Conservation (phyloP, 306 rosid genomes). For the Vicia sativa region DNA sequence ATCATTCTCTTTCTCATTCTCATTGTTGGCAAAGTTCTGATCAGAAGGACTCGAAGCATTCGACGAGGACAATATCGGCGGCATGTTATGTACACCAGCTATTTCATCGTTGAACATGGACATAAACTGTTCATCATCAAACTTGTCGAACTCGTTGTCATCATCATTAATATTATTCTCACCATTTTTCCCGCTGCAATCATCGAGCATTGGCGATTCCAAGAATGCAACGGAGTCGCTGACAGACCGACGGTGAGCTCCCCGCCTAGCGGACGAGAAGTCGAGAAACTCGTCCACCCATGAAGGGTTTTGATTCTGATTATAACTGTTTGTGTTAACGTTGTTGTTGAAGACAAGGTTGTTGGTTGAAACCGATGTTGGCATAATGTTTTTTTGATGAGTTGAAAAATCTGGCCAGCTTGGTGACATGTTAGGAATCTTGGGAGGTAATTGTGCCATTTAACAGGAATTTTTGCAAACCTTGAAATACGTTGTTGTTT, state of each 20-base stretch:
- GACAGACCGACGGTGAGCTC: slow-evolving; percentile 78
- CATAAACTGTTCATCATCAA: slow-evolving; percentile 91
- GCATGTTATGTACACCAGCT: slow-evolving; percentile 41
- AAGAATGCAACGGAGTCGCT: slow-evolving; percentile 81
- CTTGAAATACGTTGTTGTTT: slow-evolving; percentile 22
- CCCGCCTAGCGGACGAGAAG: slow-evolving; percentile 79
- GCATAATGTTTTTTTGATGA: slow-evolving; percentile 29
- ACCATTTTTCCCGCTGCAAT: slow-evolving; percentile 37
- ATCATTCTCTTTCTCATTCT: slow-evolving; percentile 40
- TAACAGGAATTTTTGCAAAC: slow-evolving; percentile 15
- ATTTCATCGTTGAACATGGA: slow-evolving; percentile 83
- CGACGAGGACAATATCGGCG: slow-evolving; percentile 64
- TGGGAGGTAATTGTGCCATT: slow-evolving; percentile 97
- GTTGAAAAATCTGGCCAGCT: slow-evolving; percentile 69
- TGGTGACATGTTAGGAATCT: slow-evolving; percentile 73
- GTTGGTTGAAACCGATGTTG: neutral
- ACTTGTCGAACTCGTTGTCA: slow-evolving; percentile 63
- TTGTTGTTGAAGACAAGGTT: slow-evolving; percentile 1
- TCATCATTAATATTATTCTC: neutral
- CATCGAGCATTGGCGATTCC: slow-evolving; percentile 66
- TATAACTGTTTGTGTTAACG: neutral
- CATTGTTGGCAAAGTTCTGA: slow-evolving; percentile 69
- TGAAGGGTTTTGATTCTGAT: slow-evolving; percentile 60
- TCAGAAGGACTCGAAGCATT: slow-evolving; percentile 85
- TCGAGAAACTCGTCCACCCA: slow-evolving; percentile 98